Conservation (phyloP, 306 rosid species). For the Acacia melanoxylon region DNA sequence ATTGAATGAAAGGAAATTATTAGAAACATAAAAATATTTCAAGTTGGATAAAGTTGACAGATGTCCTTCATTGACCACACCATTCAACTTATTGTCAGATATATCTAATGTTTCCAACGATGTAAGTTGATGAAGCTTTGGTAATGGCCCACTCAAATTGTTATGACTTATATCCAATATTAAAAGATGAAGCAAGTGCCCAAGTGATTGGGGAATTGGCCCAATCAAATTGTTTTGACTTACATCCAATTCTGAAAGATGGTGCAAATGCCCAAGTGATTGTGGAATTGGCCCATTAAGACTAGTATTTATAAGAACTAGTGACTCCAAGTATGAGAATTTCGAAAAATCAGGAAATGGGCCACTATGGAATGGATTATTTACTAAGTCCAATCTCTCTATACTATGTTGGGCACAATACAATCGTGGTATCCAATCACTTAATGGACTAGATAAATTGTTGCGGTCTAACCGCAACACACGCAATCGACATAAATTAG, state of each 20-base stretch:
- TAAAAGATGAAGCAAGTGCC: neutral
- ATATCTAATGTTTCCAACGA: neutral
- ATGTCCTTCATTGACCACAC: neutral
- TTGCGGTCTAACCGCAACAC: no score
- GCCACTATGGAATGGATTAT: neutral
- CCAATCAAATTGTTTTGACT: neutral
- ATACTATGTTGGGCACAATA: neutral
- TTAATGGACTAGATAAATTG: neutral
- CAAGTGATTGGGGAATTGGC: neutral
- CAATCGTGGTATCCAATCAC: neutral
- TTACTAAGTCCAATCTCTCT: neutral
- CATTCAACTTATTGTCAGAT: neutral
- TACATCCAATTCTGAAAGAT: neutral
- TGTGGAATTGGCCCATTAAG: neutral
- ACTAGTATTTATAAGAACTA: accelerated
- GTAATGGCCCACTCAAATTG: neutral
- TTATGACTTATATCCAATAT: neutral
- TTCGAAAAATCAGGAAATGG: neutral
- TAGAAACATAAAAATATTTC: neutral
- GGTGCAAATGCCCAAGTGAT: neutral
- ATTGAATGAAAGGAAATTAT: neutral
- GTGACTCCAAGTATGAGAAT: neutral
- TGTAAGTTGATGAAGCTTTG: neutral
- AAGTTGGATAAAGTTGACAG: neutral
- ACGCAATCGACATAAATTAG: neutral